Percentiles rank a stretch among this genome's conserved stretches.
Conservation (phyloP, 2,329 filamentous ascomycete species). For the Myriosclerotinia duriaeana region DNA sequence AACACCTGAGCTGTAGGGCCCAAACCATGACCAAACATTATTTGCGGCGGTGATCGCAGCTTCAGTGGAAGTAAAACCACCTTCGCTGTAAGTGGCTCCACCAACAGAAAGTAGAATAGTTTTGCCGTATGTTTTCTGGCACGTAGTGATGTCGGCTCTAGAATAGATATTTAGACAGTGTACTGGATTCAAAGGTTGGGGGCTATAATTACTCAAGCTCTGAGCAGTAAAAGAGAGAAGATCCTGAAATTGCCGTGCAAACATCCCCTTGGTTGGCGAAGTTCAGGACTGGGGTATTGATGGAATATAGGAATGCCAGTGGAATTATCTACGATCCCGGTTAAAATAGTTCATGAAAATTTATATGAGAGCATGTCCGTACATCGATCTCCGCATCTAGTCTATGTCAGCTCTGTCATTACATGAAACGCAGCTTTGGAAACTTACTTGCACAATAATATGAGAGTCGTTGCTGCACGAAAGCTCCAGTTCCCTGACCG, state of each 20-base stretch:
- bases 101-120: conserved; percentile 72
- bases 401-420: conserved; percentile 20
- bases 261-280: conserved; percentile 64
- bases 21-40: conserved; percentile 69
- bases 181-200: neutral
- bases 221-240: conserved; percentile 58
- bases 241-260: conserved; percentile 60
- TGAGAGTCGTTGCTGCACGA: conserved; percentile 55
- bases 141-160: conserved; percentile 53
- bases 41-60: conserved; percentile 58
- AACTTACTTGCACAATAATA: conserved; percentile 59
- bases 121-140: conserved; percentile 63
- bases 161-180: conserved; percentile 6
- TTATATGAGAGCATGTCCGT: conserved; percentile 26
- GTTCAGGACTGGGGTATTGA: conserved; percentile 57
- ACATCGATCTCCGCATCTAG: conserved; percentile 51
- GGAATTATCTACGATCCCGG: conserved; percentile 54
- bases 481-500: conserved; percentile 45
- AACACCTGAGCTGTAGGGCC: conserved; percentile 51
- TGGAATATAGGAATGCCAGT: conserved; percentile 60
- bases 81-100: conserved; percentile 68
- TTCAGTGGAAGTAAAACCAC: conserved; percentile 57
- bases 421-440: neutral
- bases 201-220: conserved; percentile 59
- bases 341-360: conserved; percentile 23